These are phyloP conservation scores for Exsudoporus frostii DNA, from an alignment of 768 basidiomycete genomes.

Conservation along the genomic window DNA sequence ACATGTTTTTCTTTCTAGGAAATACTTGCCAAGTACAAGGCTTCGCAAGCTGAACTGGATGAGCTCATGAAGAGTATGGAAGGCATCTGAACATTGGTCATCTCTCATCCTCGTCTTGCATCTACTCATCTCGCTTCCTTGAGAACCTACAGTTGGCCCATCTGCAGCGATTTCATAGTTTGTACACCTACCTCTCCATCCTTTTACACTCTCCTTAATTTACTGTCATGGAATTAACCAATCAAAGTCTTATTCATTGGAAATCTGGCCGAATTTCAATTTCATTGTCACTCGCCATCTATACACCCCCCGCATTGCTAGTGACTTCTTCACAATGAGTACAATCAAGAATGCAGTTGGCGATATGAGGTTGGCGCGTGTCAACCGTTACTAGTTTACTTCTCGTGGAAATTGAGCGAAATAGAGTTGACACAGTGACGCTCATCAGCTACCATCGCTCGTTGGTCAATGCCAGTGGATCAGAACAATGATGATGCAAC, in stretches of 20 bases:
- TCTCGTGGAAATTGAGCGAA: conserved; percentile 69
- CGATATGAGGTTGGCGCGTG: not conserved
- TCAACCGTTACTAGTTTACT: conserved; percentile 7
- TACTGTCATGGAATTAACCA: conserved; percentile 17
- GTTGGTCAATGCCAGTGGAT: not conserved
- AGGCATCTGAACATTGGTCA: conserved; percentile 43
- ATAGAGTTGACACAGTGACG: conserved; percentile 90
- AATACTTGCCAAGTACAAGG: conserved; percentile 60
- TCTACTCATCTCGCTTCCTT: conserved; percentile 2
- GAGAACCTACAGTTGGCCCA: conserved; percentile 9
- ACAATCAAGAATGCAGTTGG: not conserved
- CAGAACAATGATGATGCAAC: conserved; percentile 22
- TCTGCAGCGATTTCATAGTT: conserved; percentile 15
- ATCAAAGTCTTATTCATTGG: conserved; percentile 3
- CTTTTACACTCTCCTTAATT: conserved; percentile 22
- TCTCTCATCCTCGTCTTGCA: not conserved
- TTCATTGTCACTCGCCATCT: not conserved
- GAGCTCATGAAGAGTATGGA: conserved; percentile 80
- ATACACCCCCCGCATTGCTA: not conserved
- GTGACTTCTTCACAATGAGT: not conserved
- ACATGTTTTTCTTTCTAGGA: conserved; percentile 49
- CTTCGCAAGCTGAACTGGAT: conserved; percentile 77
- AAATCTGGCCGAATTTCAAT: not conserved
- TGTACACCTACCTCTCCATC: conserved; percentile 22
- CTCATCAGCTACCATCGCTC: conserved; percentile 56